Conservation (phyloP, 78 protist species). For the Polysphondylium violaceum region DNA sequence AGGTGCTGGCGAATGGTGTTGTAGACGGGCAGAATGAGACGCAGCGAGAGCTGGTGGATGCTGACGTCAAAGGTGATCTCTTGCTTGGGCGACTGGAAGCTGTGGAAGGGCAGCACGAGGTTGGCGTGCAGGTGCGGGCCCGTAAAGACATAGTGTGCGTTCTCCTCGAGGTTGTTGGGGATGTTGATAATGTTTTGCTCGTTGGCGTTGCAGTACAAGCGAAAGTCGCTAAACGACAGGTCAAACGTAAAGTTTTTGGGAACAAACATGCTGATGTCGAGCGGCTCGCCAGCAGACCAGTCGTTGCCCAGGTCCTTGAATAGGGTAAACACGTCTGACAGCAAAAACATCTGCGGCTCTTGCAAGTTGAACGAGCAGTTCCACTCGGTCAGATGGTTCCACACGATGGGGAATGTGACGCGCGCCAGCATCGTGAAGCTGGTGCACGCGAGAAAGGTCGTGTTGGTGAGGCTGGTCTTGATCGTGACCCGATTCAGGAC, state of each 20-base stretch:
- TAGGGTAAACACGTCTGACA: slow-evolving; percentile 48
- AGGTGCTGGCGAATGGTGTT: slow-evolving; percentile 76
- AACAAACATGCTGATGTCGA: slow-evolving; percentile 65
- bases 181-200: slow-evolving; percentile 74
- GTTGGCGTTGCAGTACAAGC: slow-evolving; percentile 67
- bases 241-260: slow-evolving; percentile 37
- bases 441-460: slow-evolving; percentile 2
- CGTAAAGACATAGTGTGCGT: slow-evolving; percentile 67
- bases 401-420: slow-evolving; percentile 62
- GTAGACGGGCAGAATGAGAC: slow-evolving; percentile 49
- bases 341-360: slow-evolving; percentile 51
- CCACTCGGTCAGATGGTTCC: slow-evolving; percentile 81
- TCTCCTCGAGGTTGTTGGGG: slow-evolving; percentile 69
- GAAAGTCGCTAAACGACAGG: slow-evolving; percentile 15
- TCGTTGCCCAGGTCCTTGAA: slow-evolving; percentile 73
- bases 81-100: slow-evolving; percentile 60
- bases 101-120: slow-evolving; percentile 43
- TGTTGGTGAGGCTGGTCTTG: slow-evolving; percentile 53
- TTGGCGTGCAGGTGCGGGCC: slow-evolving; percentile 51
- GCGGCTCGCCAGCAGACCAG: slow-evolving; percentile 79
- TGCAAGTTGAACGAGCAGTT: not conserved
- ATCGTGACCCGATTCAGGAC: slow-evolving; percentile 12
- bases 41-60: slow-evolving; percentile 19
- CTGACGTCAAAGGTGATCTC: slow-evolving; percentile 48
- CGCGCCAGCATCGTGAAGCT: not conserved